Base-by-base conservation (phyloP, 345 rosid genomes). In the Turritis glabra region DNA sequence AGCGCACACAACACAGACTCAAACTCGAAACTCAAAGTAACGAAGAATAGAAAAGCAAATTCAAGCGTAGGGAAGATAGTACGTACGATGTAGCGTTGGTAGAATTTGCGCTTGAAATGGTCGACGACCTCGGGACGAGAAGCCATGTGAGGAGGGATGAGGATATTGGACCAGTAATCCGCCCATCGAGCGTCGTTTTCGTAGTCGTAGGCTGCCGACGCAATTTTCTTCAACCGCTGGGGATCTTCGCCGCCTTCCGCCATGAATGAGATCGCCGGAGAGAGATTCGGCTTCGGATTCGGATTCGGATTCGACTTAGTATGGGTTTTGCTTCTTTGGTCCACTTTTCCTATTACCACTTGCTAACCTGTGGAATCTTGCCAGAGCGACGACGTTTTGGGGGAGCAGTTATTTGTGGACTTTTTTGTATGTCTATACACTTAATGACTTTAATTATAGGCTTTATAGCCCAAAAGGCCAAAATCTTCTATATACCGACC, bases 101-200 rank as follows among this genome's bases (percentile, higher is more conserved):
- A 95, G 87, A 92, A 95, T 80, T 95, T 95, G 90, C 85, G 91
- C 85, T 92, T 95, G 85, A 75, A 92, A 79, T 92, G 99, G 26
- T 85, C 85, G 67, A 90, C 60, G 69, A 95, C 99, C 59, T 89
- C 99, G 44, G 96, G 79, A 65, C 91, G 93, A 68, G 99, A 85
- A 53, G 99, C 84, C 88, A 92, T 72, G 90, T 85, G 84, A 33
- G 96, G 96, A 71, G 99, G 98, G 62, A 95, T 85, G 76, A 95
- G 87, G 81, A 95, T 75, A 68, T 92, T 92, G 60, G 97, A 89
- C 97, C 97, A 90, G 82, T 92, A 95, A 60, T 89, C 97, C 2
- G 90, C 82, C 99, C 97, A 95, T 74, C 94, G 73, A 2, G 87
- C 71, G 67, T 95, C 99, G 80, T 81, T 89, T 6, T 92, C 97